Conservation (phyloP, 2,329 filamentous ascomycete genomes). For the Penicillium expansum region DNA sequence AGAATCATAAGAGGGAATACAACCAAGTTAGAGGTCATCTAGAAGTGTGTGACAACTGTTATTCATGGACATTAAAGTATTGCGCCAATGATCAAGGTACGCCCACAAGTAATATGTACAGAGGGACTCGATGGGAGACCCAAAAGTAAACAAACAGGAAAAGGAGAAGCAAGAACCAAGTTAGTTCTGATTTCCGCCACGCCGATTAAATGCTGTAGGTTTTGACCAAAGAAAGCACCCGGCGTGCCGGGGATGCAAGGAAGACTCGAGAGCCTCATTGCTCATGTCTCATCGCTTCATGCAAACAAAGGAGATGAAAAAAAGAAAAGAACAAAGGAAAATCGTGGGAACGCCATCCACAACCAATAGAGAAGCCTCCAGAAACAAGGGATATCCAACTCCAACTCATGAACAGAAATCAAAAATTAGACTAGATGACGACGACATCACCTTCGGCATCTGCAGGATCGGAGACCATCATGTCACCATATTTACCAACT, state of each 20-base stretch:
- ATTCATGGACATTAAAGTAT: slow-evolving; percentile 4
- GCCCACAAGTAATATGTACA: slow-evolving; percentile 8
- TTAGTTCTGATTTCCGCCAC: slow-evolving; percentile 10
- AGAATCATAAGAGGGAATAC: not conserved
- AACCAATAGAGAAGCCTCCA: slow-evolving; percentile 25
- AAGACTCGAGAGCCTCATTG: slow-evolving; percentile 20
- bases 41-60: not conserved
- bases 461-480: slow-evolving; percentile 46
- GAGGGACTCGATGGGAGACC: not conserved
- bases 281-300: slow-evolving; percentile 29
- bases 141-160: slow-evolving; percentile 8
- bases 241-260: slow-evolving; percentile 9
- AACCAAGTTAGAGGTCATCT: not conserved
- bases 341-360: slow-evolving; percentile 18
- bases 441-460: slow-evolving; percentile 47
- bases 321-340: slow-evolving; percentile 19
- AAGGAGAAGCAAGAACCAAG: slow-evolving; percentile 4
- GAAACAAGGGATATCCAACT: slow-evolving; percentile 31
- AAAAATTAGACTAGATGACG: slow-evolving; percentile 39
- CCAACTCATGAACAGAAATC: slow-evolving; percentile 24
- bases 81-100: slow-evolving; percentile 3
- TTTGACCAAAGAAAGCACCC: slow-evolving; percentile 16
- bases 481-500: slow-evolving; percentile 46
- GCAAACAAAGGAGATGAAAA: slow-evolving; percentile 17
- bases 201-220: slow-evolving; percentile 27